Conservation (phyloP, 768 basidiomycete genomes). For the Russula griseocarnosa region DNA sequence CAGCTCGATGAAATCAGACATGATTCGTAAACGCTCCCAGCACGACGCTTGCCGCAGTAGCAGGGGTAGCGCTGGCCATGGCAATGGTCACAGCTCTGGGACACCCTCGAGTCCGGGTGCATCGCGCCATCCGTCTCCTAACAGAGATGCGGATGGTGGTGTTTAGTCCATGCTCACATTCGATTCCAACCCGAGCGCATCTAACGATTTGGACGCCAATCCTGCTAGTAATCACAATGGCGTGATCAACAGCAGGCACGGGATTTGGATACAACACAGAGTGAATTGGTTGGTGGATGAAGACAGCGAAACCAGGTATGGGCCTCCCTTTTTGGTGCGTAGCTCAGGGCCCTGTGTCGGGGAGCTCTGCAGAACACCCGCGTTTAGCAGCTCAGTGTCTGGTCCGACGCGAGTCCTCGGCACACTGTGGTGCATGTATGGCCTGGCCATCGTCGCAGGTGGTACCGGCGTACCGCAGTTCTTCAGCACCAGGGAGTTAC, state of each 20-base stretch:
- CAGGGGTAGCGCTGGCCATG: not conserved
- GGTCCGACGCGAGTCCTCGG: constrained; percentile 64
- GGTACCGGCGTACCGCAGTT: constrained; percentile 67
- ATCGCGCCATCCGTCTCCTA: constrained; percentile 68
- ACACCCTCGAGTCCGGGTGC: constrained; percentile 74
- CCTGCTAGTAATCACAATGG: constrained; percentile 48
- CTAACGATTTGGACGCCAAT: constrained; percentile 13
- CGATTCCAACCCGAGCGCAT: constrained; percentile 44
- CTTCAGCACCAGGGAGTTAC: constrained; percentile 50
- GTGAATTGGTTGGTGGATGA: constrained; percentile 44
- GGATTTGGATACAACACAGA: constrained; percentile 43
- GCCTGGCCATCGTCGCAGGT: constrained; percentile 63
- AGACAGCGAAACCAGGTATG: too few relatives aligned
- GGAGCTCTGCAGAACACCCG: constrained; percentile 39
- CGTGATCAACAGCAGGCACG: constrained; percentile 30
- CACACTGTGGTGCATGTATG: constrained; percentile 74
- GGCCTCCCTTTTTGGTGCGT: too few relatives aligned
- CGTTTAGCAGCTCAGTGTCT: constrained; percentile 49
- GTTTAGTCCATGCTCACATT: constrained; percentile 62
- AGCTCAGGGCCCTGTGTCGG: constrained; percentile 8
- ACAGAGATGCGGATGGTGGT: constrained; percentile 37
- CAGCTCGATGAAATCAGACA: constrained; percentile 87
- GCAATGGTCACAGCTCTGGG: constrained; percentile 47
- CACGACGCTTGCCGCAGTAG: constrained; percentile 58
- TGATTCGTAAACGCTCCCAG: constrained; percentile 80